These are phyloP conservation scores for Vaucheria bursata DNA, from an alignment of 352 stramenopile species.

Conservation along the genomic window DNA sequence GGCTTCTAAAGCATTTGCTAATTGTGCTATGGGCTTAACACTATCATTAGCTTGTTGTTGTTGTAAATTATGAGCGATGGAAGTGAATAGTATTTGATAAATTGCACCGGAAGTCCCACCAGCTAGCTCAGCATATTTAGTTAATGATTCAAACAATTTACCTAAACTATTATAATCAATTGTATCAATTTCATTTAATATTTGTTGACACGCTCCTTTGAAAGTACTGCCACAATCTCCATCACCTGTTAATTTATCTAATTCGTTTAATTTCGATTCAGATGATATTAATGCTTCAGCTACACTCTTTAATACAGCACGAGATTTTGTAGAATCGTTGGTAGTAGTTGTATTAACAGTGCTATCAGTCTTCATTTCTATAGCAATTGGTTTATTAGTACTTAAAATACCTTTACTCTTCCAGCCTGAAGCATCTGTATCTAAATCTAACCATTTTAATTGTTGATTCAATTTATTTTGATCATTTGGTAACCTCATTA, in stretches of 20 bases:
- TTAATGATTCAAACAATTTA: background rate
- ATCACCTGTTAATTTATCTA: conserved; percentile 87
- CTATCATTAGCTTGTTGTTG: background rate
- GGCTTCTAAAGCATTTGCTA: conserved; percentile 11
- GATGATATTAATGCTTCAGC: too few relatives aligned
- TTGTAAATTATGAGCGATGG: conserved; percentile 9
- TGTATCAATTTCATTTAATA: conserved; percentile 52
- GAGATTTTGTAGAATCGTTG: too few relatives aligned
- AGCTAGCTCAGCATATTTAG: conserved; percentile 38
- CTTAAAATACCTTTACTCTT: too few relatives aligned
- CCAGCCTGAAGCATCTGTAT: too few relatives aligned
- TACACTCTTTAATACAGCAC: too few relatives aligned
- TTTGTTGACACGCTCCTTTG: conserved; percentile 72
- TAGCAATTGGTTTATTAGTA: too few relatives aligned
- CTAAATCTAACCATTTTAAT: too few relatives aligned
- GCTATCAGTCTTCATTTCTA: too few relatives aligned
- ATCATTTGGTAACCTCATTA: too few relatives aligned
- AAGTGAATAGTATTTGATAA: conserved; percentile 42
- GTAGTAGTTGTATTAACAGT: too few relatives aligned
- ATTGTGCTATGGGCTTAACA: background rate
- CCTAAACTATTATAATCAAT: background rate
- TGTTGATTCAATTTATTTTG: too few relatives aligned
- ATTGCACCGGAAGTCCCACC: conserved; percentile 41
- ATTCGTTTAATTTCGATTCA: too few relatives aligned
- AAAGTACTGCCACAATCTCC: conserved; percentile 94